Conservation (phyloP, 768 basidiomycete species). For the Trametes cinnabarina region DNA sequence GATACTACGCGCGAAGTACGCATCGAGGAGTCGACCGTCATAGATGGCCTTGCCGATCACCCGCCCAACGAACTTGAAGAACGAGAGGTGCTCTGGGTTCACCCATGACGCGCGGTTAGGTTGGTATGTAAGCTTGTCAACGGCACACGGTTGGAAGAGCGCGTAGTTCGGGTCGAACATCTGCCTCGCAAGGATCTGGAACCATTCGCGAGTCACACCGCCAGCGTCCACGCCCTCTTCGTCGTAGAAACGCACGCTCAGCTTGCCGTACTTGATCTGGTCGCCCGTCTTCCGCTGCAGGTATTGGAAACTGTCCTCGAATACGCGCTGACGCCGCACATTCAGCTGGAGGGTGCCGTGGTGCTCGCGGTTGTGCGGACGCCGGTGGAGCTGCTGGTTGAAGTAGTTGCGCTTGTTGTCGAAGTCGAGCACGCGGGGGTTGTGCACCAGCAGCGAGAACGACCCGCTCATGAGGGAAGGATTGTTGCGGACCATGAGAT, state of each 20-base stretch:
- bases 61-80: constrained; percentile 98
- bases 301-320: constrained; percentile 95
- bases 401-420: constrained; percentile 99
- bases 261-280: constrained; percentile 96
- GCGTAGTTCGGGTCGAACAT: constrained; percentile 99
- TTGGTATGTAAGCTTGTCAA: constrained; percentile 93
- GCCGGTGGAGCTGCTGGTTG: constrained; percentile 85
- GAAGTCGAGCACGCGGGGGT: constrained; percentile 95
- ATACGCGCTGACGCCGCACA: constrained; percentile 86
- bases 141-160: constrained; percentile 96
- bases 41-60: constrained; percentile 98
- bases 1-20: constrained; percentile 95
- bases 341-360: constrained; percentile 83
- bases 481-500: constrained; percentile 97
- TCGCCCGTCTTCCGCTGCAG: constrained; percentile 89
- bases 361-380: constrained; percentile 77
- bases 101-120: constrained; percentile 92
- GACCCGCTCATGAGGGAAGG: constrained; percentile 98
- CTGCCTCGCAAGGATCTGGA: constrained; percentile 94
- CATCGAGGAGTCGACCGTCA: constrained; percentile 93
- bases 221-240: constrained; percentile 99
- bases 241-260: constrained; percentile 92
- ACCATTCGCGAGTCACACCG: constrained; percentile 98
- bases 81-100: constrained; percentile 92
- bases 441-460: constrained; percentile 93